These are phyloP conservation scores for Kuraishia borneana DNA, from an alignment of 805 yeast species.

Conservation along the genomic window DNA sequence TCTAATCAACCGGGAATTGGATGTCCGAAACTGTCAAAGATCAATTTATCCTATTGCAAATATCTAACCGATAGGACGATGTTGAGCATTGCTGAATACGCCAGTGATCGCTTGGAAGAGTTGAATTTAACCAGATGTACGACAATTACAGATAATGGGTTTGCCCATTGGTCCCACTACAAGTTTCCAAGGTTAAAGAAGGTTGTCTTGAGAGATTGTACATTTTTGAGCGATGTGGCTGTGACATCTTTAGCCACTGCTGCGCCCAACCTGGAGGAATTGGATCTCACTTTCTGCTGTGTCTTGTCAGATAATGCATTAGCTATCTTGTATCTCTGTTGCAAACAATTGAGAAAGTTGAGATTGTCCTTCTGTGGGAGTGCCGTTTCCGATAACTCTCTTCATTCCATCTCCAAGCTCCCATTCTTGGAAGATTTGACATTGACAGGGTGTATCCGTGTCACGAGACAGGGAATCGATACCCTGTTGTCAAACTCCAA, in stretches of 20 bases:
- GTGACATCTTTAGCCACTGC: constrained; percentile 51
- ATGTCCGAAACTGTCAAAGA: constrained; percentile 41
- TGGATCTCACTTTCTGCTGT: constrained; percentile 67
- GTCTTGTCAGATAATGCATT: constrained; percentile 59
- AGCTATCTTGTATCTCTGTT: constrained; percentile 57
- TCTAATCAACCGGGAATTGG: constrained; percentile 25
- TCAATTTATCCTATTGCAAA: constrained; percentile 66
- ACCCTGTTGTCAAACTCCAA: constrained; percentile 46
- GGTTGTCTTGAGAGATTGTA: constrained; percentile 58
- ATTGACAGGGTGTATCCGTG: constrained; percentile 64
- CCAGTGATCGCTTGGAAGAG: constrained; percentile 40
- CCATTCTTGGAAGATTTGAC: constrained; percentile 33
- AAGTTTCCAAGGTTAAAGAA: constrained; percentile 41
- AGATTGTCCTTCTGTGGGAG: constrained; percentile 69
- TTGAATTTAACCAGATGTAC: constrained; percentile 68
- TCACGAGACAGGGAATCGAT: constrained; percentile 70
- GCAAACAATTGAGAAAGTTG: constrained; percentile 38
- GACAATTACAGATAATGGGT: constrained; percentile 67
- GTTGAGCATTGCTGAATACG: constrained; percentile 49
- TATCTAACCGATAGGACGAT: constrained; percentile 60
- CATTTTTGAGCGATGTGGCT: constrained; percentile 57
- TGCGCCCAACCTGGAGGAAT: constrained; percentile 41
- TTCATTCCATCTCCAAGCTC: constrained; percentile 49
- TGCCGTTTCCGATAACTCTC: constrained; percentile 65
- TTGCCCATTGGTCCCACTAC: constrained; percentile 49